Conservation (phyloP, 2,329 filamentous ascomycete genomes). For the Elsinoe batatas region DNA sequence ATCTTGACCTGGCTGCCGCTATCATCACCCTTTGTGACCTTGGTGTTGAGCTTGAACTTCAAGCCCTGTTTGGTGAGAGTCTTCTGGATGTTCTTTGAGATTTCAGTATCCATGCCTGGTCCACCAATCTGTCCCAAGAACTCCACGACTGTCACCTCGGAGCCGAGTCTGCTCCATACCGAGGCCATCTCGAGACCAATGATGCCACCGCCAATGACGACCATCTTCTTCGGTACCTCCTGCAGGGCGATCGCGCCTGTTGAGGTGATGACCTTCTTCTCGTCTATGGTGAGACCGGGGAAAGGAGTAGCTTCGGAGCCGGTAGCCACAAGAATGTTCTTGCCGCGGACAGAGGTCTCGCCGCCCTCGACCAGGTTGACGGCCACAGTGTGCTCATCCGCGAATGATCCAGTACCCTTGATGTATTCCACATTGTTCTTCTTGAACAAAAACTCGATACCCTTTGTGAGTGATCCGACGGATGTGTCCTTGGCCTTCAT, state of each 20-base stretch:
- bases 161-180: conserved; percentile 88
- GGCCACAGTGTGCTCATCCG: conserved; percentile 82
- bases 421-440: conserved; percentile 98
- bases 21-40: conserved; percentile 79
- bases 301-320: conserved; percentile 93
- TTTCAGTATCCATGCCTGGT: conserved; percentile 91
- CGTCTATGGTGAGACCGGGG: conserved; percentile 88
- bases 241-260: conserved; percentile 85
- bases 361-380: conserved; percentile 85
- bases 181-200: conserved; percentile 98
- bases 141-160: conserved; percentile 95
- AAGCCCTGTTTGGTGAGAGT: conserved; percentile 92
- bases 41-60: conserved; percentile 96
- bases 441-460: conserved; percentile 96
- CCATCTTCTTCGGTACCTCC: conserved; percentile 89
- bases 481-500: conserved; percentile 98
- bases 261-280: conserved; percentile 94
- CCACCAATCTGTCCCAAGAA: conserved; percentile 94
- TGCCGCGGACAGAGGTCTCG: conserved; percentile 74
- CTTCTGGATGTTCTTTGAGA: conserved; percentile 86
- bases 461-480: conserved; percentile 82
- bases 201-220: conserved; percentile 96
- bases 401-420: conserved; percentile 82
- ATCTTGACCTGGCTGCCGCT: conserved; percentile 69
- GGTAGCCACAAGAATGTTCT: conserved; percentile 98